Base-by-base conservation (phyloP, 257 asterid genomes). In the Plectranthus barbatus region DNA sequence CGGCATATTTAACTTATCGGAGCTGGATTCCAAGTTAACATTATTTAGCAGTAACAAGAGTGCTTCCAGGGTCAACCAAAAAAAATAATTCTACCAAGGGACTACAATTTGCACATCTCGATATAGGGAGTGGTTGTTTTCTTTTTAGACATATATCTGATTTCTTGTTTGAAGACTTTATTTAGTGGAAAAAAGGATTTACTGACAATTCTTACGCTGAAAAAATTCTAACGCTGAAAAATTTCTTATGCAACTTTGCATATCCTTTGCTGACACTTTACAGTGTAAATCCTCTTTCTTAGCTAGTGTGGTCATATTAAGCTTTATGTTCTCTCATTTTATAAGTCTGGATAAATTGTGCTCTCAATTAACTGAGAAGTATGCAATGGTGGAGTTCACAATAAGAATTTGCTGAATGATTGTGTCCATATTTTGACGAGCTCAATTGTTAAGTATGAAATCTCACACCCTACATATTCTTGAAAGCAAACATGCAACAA, bases 401-500 rank as follows among this genome's bases (percentile, higher is more conserved):
- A 6, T 5, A 61, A 46, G 18, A 33, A 8, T 3, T 50, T 19
- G 0, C 8, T 12, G 29, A 48, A 10, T 36, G 23, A 15, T 12
- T 64, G 9, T 40, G 26, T 50, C 10, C 10, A 21, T 14, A 17
- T 56, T 18, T 56, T 41, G 47, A 47, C 12, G 20, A 40, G 24
- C 26, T 26, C 19, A 15, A 46, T 52, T 12, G 18, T 11, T 21
- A 9, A 45, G 44, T 67, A 40, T 42, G 19, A 11, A 7, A 44
- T 36, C 64, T 74, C 15, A 70, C 67, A 17, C 15, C 63, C 31
- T 5, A 3, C 52, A 23, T 70, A 65, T 5, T 61, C 44, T 61
- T 64, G 39, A 12, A 48, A 86, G 90, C 76, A 62, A 49, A 68
- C 78, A 76, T 80, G 81, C 72, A 70, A 75, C 67, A 37, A 19